Conservation (phyloP, 1,284 basidiomycete genomes). For the Ceratobasidium sp. region DNA sequence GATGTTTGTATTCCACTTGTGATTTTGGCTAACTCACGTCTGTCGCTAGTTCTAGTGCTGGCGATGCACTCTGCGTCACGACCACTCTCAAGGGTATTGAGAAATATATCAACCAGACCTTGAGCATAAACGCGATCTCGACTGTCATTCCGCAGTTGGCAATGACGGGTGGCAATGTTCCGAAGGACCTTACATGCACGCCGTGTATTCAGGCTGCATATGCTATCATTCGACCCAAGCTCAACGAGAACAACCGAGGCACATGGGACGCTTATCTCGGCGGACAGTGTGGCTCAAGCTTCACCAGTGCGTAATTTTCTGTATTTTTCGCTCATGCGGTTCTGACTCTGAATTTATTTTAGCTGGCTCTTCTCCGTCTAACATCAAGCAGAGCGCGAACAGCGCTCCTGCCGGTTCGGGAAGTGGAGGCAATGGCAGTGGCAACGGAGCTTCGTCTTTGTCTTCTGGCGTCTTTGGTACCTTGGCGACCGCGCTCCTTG, state of each 20-base stretch:
- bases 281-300: constrained; percentile 26
- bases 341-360: not conserved
- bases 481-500: constrained; percentile 3
- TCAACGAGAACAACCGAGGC: constrained; percentile 28
- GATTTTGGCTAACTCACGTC: no score
- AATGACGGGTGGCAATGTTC: not conserved
- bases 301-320: constrained; percentile 21
- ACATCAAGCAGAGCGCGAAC: constrained; percentile 23
- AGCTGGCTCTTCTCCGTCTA: constrained; percentile 20
- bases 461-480: not conserved
- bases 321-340: no score
- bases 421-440: no score
- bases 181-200: constrained; percentile 21
- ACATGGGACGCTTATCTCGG: constrained; percentile 6
- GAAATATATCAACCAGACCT: not conserved
- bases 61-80: constrained; percentile 14
- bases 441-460: constrained; percentile 18
- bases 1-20: no score
- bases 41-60: not conserved
- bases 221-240: constrained; percentile 21
- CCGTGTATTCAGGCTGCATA: constrained; percentile 27
- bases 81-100: constrained; percentile 29
- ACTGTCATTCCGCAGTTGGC: not conserved
- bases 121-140: not conserved
- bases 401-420: not conserved